Conservation (phyloP, 176 grass and related monocot genomes). For the Cymbopogon citratus region DNA sequence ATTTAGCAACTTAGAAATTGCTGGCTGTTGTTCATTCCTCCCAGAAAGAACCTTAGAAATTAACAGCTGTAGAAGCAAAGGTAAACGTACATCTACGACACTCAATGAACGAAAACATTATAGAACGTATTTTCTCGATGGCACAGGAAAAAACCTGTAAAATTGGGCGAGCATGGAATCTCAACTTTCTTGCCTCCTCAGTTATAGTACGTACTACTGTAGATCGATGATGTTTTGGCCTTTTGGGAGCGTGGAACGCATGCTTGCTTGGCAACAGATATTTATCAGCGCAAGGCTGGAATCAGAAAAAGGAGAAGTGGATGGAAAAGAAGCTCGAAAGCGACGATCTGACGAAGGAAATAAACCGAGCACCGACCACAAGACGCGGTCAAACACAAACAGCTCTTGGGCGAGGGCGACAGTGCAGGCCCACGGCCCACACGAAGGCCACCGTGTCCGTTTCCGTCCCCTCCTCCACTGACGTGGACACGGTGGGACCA, state of each 20-base stretch:
- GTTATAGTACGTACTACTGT: neutral
- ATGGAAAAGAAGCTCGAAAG: neutral
- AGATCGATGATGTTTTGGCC: neutral
- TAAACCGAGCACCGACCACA: neutral
- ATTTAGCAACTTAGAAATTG: too few relatives aligned
- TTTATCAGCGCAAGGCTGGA: neutral
- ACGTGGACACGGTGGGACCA: conserved; percentile 20
- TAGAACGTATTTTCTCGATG: too few relatives aligned
- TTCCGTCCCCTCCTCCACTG: conserved; percentile 5
- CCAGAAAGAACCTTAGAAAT: too few relatives aligned
- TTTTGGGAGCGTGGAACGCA: neutral
- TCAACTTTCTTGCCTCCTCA: neutral
- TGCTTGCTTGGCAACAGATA: neutral
- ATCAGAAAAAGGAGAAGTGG: neutral
- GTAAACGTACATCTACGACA: too few relatives aligned
- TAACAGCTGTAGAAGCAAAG: too few relatives aligned
- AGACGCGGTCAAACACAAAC: neutral
- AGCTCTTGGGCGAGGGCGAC: neutral
- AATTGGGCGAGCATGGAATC: neutral
- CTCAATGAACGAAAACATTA: too few relatives aligned
- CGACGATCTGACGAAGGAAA: neutral
- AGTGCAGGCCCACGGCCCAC: neutral
- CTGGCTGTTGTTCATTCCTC: too few relatives aligned
- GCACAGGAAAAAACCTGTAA: neutral
- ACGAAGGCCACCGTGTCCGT: neutral